Base-by-base conservation (phyloP, 2,329 filamentous ascomycete species). In the Spiromastix sp. region DNA sequence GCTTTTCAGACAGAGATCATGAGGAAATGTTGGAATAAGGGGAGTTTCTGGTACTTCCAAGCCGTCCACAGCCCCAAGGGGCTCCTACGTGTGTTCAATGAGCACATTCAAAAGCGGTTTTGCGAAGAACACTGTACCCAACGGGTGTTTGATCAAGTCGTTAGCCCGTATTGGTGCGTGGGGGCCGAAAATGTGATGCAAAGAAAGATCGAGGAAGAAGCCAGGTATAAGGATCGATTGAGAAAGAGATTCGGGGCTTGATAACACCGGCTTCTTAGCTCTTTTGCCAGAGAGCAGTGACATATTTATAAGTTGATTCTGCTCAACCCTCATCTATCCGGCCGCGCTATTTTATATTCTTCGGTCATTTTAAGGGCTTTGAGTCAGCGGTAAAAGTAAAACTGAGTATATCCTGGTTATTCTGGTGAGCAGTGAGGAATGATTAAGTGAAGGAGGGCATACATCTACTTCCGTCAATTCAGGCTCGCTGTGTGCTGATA, bases 11-110 rank as follows among this genome's bases (percentile, higher is more conserved):
- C 43, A n/a, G 10, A 26, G 26, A 33, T 44, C 29, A 39, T 42
- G 41, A 44, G 45, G 27, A 38, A 47, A 21, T 46, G 39, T 11
- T 48, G 47, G 46, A 39, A 42, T 11, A 47, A 17, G 15, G 49
- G 48, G 8, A 53, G 44, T 1, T 51, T 52, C 30, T 53, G 49
- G 50, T 53, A 42, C 27, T 42, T 42, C 24, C 42, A 51, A 6
- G 49, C 50, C 9, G 39, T 49, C 11, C 35, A 29, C 9, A 50
- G 43, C 31, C 50, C 49, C 4, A 47, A 36, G 8, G 49, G 39
- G 3, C 34, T 53, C 15, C 46, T 49, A 32, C 36, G 11, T 9
- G 37, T 53, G 3, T 53, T 52, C 37, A 45, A 52, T 27, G 42
- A 52, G 10, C 30, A 48, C 12, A 49, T 54, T 13, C 51, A 50